A percentile compares a stretch with the other conserved stretches of the same genome.
These are phyloP conservation scores for Lentinula guzmanii DNA, from an alignment of 768 basidiomycete species.

Conservation along the genomic window DNA sequence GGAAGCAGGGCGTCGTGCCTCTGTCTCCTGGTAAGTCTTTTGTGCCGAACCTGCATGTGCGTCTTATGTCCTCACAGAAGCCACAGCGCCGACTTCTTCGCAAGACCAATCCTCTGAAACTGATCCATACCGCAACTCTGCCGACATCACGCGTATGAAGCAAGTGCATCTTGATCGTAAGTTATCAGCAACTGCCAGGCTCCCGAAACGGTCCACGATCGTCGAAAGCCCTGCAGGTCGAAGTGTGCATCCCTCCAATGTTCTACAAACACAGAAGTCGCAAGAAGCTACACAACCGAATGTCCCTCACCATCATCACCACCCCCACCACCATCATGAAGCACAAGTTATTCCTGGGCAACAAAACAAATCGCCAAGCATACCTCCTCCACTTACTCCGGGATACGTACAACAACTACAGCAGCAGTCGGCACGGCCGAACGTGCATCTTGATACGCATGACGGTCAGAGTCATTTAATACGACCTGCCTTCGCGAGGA, in stretches of 20 bases:
- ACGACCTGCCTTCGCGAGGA: constrained; percentile 67
- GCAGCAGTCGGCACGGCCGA: constrained; percentile 20
- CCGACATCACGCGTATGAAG: constrained; percentile 92
- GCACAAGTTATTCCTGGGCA: constrained; percentile 23
- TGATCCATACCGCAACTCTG: constrained; percentile 81
- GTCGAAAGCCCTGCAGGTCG: constrained; percentile 92
- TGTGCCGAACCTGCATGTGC: constrained; percentile 3
- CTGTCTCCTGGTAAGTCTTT: constrained; percentile 58
- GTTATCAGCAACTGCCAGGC: constrained; percentile 84
- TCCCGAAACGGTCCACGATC: constrained; percentile 92
- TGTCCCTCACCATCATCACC: constrained; percentile 12
- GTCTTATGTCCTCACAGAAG: constrained; percentile 9
- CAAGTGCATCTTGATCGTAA: constrained; percentile 94
- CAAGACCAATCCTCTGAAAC: constrained; percentile 30
- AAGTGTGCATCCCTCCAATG: constrained; percentile 70
- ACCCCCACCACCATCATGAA: constrained; percentile 14
- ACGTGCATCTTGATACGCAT: constrained; percentile 22
- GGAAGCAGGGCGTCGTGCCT: constrained; percentile 88
- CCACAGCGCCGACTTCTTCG: constrained; percentile 25
- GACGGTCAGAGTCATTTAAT: constrained; percentile 39
- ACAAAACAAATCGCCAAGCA: constrained; percentile 22
- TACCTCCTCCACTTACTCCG: constrained; percentile 24
- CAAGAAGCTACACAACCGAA: constrained; percentile 38
- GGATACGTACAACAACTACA: constrained; percentile 18
- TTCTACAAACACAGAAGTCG: constrained; percentile 39